These are phyloP conservation scores for Wickerhamiella brachini DNA, from an alignment of 805 yeast genomes.

Conservation along the genomic window DNA sequence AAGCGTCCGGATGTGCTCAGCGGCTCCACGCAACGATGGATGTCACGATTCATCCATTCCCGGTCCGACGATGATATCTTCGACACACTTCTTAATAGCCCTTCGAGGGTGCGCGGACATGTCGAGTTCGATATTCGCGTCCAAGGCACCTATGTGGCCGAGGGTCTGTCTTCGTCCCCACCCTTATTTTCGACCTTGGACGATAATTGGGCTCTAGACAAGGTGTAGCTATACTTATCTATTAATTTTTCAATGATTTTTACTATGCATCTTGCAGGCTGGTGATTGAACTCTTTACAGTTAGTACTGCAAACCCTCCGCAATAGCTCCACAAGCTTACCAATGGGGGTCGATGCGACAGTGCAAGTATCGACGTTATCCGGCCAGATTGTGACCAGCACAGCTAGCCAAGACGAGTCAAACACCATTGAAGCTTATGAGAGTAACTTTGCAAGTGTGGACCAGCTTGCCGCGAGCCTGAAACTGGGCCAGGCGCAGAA, in stretches of 20 bases:
- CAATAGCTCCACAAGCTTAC: background rate
- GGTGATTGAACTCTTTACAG: no score
- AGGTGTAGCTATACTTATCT: background rate
- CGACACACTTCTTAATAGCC: conserved; percentile 7
- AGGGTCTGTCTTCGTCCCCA: background rate
- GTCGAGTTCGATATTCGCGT: conserved; percentile 1
- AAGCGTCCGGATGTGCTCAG: background rate
- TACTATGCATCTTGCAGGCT: no score
- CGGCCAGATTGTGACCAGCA: conserved; percentile 3
- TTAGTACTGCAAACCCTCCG: no score
- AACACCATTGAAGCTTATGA: conserved; percentile 1
- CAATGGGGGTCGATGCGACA: conserved; percentile 6
- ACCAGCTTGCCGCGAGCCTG: conserved; percentile 10
- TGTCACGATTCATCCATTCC: conserved; percentile 6
- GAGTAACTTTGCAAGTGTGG: conserved; percentile 5
- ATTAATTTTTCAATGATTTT: no score
- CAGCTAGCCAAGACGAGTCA: background rate
- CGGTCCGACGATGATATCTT: conserved; percentile 8
- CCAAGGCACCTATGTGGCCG: background rate
- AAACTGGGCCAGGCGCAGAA: conserved; percentile 14
- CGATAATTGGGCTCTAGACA: background rate
- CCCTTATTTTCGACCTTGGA: background rate
- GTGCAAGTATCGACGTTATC: conserved; percentile 6
- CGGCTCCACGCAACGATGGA: conserved; percentile 7
- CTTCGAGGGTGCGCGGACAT: conserved; percentile 2